phyloP scores from a whole-genome alignment of 257 asterid species.

The Pogostemon cablin region DNA sequence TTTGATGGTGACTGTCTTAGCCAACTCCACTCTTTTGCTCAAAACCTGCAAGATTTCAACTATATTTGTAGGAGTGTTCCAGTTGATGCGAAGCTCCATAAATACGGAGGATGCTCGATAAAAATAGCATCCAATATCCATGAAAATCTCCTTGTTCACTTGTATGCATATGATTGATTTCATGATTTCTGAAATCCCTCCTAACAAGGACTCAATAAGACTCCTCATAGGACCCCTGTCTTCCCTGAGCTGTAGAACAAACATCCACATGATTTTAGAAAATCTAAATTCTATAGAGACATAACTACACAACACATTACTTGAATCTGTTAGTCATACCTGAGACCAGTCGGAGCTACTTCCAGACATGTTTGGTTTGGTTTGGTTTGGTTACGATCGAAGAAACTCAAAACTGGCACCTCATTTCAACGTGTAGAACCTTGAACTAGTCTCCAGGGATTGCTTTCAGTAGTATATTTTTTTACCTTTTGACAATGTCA shows the following conservation, averaged over 20 bases:
- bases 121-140: slow-evolving; percentile 62
- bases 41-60: slow-evolving; percentile 52
- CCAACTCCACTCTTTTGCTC: slow-evolving; percentile 43
- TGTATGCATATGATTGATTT: slow-evolving; percentile 46
- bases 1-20: slow-evolving; percentile 44
- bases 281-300: neutral
- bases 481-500: slow-evolving; percentile 12
- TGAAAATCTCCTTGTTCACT: slow-evolving; percentile 52
- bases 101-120: slow-evolving; percentile 60
- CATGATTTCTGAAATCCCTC: slow-evolving; percentile 50
- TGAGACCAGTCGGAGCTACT: slow-evolving; percentile 55
- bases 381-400: slow-evolving; percentile 31
- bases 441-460: slow-evolving; percentile 43
- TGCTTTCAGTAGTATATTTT: slow-evolving; percentile 6
- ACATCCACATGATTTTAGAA: slow-evolving; percentile 15
- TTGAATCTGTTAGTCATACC: slow-evolving; percentile 30
- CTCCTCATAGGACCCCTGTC: slow-evolving; percentile 37
- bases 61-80: slow-evolving; percentile 47
- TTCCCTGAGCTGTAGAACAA: slow-evolving; percentile 42
- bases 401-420: slow-evolving; percentile 14
- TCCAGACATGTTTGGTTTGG: slow-evolving; percentile 44
- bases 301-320: neutral
- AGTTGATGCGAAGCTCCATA: slow-evolving; percentile 54
- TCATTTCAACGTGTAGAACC: slow-evolving; percentile 24
- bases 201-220: slow-evolving; percentile 47